Evolutionary conservation across 2,329 filamentous ascomycete genomes (phyloP).

Genomic region (Myriosclerotinia scirpicola): DNA sequence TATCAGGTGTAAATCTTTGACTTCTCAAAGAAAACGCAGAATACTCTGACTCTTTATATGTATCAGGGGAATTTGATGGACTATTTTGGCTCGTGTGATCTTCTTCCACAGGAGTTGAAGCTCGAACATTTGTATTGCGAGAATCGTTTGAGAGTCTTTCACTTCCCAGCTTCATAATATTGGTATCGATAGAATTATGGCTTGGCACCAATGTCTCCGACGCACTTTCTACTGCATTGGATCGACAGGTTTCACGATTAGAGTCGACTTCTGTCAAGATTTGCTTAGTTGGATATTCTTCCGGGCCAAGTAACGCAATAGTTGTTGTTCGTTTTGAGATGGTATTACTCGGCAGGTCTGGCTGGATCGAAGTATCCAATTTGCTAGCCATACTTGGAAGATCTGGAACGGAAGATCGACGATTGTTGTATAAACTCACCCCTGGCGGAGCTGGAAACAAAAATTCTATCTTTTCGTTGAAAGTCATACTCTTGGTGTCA

Average conservation of each 20-base stretch:
- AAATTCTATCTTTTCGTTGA: slow-evolving; percentile 56
- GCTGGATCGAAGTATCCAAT: slow-evolving; percentile 25
- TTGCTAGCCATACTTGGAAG: slow-evolving; percentile 40
- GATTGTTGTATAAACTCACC: slow-evolving; percentile 34
- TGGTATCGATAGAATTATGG: slow-evolving; percentile 14
- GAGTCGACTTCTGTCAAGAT: neutral
- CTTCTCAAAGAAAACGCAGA: slow-evolving; percentile 48
- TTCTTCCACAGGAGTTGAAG: slow-evolving; percentile 41
- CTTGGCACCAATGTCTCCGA: slow-evolving; percentile 8
- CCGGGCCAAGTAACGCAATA: slow-evolving; percentile 31
- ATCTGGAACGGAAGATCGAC: slow-evolving; percentile 48
- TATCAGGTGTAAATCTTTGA: slow-evolving; percentile 2
- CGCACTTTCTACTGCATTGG: slow-evolving; percentile 31
- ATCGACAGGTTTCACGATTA: slow-evolving; percentile 31
- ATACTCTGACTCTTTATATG: slow-evolving; percentile 53
- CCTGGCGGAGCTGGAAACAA: slow-evolving; percentile 48
- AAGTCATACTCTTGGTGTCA: slow-evolving; percentile 57
- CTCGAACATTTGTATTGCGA: neutral
- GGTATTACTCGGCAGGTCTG: slow-evolving; percentile 34
- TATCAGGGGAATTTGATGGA: slow-evolving; percentile 46
- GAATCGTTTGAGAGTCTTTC: neutral
- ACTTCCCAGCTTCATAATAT: slow-evolving; percentile 39
- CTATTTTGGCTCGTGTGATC: slow-evolving; percentile 30
- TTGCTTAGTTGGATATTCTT: slow-evolving; percentile 21
- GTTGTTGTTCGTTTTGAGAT: slow-evolving; percentile 36